Base-by-base conservation (phyloP, 78 protist species). In the Polysphondylium violaceum region DNA sequence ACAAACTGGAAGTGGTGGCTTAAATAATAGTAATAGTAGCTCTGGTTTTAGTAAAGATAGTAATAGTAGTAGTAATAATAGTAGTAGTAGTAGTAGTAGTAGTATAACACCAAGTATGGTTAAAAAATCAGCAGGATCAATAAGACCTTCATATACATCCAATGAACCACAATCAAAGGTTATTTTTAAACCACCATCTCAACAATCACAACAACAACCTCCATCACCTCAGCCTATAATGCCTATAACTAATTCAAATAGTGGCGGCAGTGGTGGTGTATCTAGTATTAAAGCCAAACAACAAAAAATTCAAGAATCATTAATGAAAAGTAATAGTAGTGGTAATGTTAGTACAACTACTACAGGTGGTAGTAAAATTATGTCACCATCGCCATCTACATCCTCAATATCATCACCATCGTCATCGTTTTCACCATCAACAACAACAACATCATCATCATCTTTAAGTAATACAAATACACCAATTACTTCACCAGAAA, bases 401-500 rank as follows among this genome's bases (percentile, higher is more conserved):
- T 14, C 38, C n/a, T 36, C 50, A 33, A 38, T 27, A 2, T 36
- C 73, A 64, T 33, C 47, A 19, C 31, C 73, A 17, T 38, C 51
- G n/a, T 11, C 17, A 2, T n/a, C 73, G n/a, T 65, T 38, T 23
- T 7, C 17, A 11, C 23, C 61, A 55, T 55, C 61, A 55, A 17
- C 61, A 36, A 31, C 51, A n/a, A 27, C 73, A 36, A 19, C 73
- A 0, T 38, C 51, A 3, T 29, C 73, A 21, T 38, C 40, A 23
- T 29, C 40, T n/a, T 43, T 51, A 65, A 65, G 40, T 36, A 64
- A 38, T 11, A 60, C 44, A 65, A n/a, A 31, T 9, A 38, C 73
- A 38, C 73, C 73, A 38, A 51, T 65, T 29, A 65, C 73, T 38
- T 65, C 73, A 65, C 33, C 73, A 19, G 33, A 65, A n/a, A 38